Evolutionary conservation across 2,329 filamentous ascomycete genomes (phyloP), one percentile per base, ranked within the genome.

Genomic region (Cryphonectria radicalis): DNA sequence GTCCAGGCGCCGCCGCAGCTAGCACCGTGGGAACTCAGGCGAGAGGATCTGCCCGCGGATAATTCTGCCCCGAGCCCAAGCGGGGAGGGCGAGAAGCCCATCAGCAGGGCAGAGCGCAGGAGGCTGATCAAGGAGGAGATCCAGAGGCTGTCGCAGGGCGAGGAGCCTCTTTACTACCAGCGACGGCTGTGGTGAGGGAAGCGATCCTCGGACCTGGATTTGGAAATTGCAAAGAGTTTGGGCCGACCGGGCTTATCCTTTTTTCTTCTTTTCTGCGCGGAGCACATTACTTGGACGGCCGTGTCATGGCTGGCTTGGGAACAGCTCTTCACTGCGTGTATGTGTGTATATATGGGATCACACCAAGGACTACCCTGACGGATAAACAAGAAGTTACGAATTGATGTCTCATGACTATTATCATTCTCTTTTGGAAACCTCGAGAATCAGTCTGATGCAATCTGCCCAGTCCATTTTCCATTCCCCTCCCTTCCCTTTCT

Each of bases 61-160:
- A 22, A 65, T 53, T 40, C 78, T 13, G 78, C 81, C 60, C 80
- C 81, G 0, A 82, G 82, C 67, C 79, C 80, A 7, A 76, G 77
- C 28, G 78, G 78, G 14, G 80, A 81, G 72, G 80, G 79, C 57
- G 80, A 83, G 69, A 84, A 87, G 76, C 86, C 85, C 1, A 78
- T 89, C 28, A 87, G 82, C 70, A 80, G 81, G 69, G 86, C 85
- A 0, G 85, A 89, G 79, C 84, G 89, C 75, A 83, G 89, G 75
- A 82, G 82, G 77, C 81, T 84, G 74, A 91, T 90, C 76, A 89
- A 88, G 77, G 85, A 88, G 73, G 88, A 90, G 75, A 84, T 90
- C 72, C 80, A 79, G 77, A 82, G 79, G 73, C 76, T 86, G 69
- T 81, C 86, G 8, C 84, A 83, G 76, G 79, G 80, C 22, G 80